phyloP scores from a whole-genome alignment of 345 rosid genomes.

The Populus alba region DNA sequence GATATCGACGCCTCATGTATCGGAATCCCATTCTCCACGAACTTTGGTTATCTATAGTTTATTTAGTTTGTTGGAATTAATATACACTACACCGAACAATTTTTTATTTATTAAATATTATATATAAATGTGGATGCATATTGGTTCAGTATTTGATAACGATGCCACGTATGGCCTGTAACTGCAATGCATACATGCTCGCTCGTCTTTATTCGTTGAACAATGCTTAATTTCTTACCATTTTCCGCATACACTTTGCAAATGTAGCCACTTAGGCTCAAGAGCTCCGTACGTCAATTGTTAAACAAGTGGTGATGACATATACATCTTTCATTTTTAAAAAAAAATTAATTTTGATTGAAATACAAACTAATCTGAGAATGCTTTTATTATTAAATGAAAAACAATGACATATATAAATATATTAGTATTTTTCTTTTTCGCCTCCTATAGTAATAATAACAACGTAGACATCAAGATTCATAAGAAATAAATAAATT shows the following conservation, averaged over 20 bases:
- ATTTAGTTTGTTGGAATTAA: background rate
- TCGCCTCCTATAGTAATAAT: too few species aligned
- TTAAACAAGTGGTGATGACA: too few species aligned
- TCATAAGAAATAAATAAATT: too few species aligned
- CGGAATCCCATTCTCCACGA: constrained; percentile 23
- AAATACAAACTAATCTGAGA: too few species aligned
- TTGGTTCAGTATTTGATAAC: constrained; percentile 23
- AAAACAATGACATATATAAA: too few species aligned
- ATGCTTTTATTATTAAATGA: too few species aligned
- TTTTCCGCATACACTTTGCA: constrained; percentile 3
- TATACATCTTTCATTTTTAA: too few species aligned
- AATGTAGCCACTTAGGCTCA: background rate
- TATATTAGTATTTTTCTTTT: too few species aligned
- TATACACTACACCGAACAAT: background rate
- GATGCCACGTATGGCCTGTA: constrained; percentile 27
- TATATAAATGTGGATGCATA: background rate
- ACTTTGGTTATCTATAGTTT: background rate
- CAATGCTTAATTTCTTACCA: background rate
- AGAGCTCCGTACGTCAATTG: background rate
- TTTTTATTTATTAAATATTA: background rate
- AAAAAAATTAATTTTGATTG: too few species aligned
- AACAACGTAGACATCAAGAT: too few species aligned
- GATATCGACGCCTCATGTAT: background rate
- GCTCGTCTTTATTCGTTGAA: background rate
- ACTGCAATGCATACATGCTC: constrained; percentile 14